phyloP scores from a whole-genome alignment of 495 filamentous ascomycete genomes.

The Tuber umbilicatum region DNA sequence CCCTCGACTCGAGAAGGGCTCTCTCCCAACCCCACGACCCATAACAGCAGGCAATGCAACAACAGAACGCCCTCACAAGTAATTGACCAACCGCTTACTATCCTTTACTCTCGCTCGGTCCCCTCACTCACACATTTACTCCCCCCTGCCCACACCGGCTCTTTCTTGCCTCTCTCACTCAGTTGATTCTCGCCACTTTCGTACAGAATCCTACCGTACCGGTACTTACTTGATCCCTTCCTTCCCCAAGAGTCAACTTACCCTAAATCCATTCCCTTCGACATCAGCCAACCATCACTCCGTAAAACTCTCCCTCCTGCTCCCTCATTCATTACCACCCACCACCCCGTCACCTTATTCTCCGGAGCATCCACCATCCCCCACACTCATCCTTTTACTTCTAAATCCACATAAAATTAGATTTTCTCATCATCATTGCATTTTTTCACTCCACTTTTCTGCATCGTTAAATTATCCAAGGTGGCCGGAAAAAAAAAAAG shows the following conservation, averaged over 20 bases:
- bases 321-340: conserved; percentile 23
- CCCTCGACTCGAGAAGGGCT: conserved; percentile 23
- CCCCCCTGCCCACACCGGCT: conserved; percentile 23
- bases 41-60: conserved; percentile 2
- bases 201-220: background rate
- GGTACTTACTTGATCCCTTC: conserved; percentile 20
- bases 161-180: background rate
- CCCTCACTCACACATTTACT: conserved; percentile 32
- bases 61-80: background rate
- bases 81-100: conserved; percentile 20
- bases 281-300: conserved; percentile 11
- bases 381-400: conserved; percentile 11
- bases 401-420: background rate
- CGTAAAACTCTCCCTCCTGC: background rate
- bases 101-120: conserved; percentile 13
- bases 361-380: conserved; percentile 1
- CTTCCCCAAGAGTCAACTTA: conserved; percentile 16
- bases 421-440: background rate
- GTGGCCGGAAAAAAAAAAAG: conserved; percentile 12
- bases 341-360: conserved; percentile 19
- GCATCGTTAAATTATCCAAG: background rate
- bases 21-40: conserved; percentile 10
- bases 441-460: background rate
- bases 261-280: conserved; percentile 15
- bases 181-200: conserved; percentile 22